phyloP scores from a whole-genome alignment of 257 asterid species.

The Plantago major region DNA sequence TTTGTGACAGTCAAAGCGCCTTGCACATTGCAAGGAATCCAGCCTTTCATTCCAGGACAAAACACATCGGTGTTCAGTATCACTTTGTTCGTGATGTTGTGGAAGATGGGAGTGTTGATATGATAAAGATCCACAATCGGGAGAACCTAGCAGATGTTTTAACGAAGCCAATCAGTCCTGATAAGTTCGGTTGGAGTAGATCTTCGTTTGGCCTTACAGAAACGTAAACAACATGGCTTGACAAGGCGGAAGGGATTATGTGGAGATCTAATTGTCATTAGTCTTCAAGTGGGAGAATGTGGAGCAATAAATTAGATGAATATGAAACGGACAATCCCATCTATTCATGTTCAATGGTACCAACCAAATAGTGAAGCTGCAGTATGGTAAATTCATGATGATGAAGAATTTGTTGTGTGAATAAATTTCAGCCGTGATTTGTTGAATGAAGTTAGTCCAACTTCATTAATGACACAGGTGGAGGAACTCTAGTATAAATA shows the following conservation, averaged over 20 bases:
- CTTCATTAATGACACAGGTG: too few species aligned
- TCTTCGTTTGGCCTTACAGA: slow-evolving; percentile 1
- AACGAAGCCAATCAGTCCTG: background rate
- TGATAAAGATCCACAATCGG: background rate
- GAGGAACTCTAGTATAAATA: too few species aligned
- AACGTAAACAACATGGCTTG: background rate
- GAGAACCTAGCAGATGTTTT: background rate
- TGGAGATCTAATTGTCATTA: background rate
- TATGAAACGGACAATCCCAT: too few species aligned
- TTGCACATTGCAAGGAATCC: slow-evolving; percentile 2
- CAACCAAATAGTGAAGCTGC: too few species aligned
- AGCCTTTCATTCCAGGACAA: background rate
- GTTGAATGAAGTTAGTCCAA: too few species aligned
- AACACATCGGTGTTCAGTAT: background rate
- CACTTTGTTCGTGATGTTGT: background rate
- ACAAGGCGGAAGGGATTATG: background rate
- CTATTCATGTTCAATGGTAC: too few species aligned
- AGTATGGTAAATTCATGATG: too few species aligned
- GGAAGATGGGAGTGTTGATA: background rate
- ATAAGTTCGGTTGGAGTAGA: background rate
- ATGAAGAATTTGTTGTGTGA: too few species aligned
- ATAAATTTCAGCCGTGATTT: too few species aligned
- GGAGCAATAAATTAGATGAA: background rate
- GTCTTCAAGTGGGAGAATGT: background rate
- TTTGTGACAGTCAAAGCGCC: slow-evolving; percentile 1